Conservation (phyloP, 1,284 basidiomycete species). For the Quambalaria eucalypti region DNA sequence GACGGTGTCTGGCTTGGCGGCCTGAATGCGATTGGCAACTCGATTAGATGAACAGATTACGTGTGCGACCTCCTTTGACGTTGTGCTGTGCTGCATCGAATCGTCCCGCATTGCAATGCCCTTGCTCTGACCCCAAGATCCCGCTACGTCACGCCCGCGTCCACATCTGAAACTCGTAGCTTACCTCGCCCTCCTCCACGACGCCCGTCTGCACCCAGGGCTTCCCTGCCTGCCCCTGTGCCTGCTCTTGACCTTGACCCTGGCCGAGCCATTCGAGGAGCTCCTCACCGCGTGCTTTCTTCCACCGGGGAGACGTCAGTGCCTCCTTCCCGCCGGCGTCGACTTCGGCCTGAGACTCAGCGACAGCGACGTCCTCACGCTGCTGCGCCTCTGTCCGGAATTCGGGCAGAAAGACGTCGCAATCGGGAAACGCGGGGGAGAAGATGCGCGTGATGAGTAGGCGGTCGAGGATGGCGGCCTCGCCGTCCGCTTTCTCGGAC, state of each 20-base stretch:
- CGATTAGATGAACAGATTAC: too few relatives aligned
- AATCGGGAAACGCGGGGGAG: conserved; percentile 64
- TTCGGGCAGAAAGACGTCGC: conserved; percentile 78
- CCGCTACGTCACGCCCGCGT: too few relatives aligned
- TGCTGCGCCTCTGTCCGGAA: conserved; percentile 50
- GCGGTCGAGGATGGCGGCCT: conserved; percentile 14
- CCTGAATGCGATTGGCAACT: too few relatives aligned
- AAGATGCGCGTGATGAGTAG: conserved; percentile 72
- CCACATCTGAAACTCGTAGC: not conserved
- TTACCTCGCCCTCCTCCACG: not conserved
- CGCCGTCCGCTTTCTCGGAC: not conserved
- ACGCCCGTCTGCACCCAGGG: not conserved
- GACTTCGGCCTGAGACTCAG: not conserved
- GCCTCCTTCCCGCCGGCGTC: not conserved
- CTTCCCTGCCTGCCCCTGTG: not conserved
- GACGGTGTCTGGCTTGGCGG: too few relatives aligned
- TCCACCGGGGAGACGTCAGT: not conserved
- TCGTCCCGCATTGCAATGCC: too few relatives aligned
- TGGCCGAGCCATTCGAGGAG: not conserved
- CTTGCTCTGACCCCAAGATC: too few relatives aligned
- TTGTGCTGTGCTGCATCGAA: too few relatives aligned
- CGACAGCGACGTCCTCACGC: not conserved
- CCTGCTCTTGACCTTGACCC: not conserved
- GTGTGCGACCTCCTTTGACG: too few relatives aligned
- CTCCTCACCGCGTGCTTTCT: not conserved